A percentile compares a stretch with the other conserved stretches of the same genome.
Conservation (phyloP, 192 early-diverging fungal genomes). For the Coemansia sp. region DNA sequence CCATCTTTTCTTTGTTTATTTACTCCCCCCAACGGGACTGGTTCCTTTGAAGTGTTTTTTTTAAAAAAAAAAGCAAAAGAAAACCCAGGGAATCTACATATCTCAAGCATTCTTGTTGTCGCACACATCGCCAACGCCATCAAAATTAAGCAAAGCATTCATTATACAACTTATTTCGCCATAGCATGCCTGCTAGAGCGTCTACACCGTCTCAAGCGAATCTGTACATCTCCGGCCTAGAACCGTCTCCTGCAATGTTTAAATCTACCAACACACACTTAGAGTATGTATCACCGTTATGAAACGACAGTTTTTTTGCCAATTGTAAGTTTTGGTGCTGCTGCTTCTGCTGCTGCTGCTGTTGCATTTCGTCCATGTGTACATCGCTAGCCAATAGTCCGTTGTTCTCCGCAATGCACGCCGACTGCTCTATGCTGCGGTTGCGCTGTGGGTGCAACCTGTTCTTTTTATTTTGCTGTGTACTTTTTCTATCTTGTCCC, state of each 20-base stretch:
- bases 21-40: neutral
- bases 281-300: conserved; percentile 7
- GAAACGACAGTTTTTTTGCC: too few relatives aligned
- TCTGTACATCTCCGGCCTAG: conserved; percentile 12
- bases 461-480: neutral
- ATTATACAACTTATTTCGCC: neutral
- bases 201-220: conserved; percentile 10
- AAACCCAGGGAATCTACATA: neutral
- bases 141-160: neutral
- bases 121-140: neutral
- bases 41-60: neutral
- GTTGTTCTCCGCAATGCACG: neutral
- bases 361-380: too few relatives aligned
- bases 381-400: neutral
- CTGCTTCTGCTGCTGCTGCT: too few relatives aligned
- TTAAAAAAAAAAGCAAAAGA: neutral
- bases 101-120: neutral
- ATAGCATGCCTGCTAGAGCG: conserved; percentile 16
- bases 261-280: conserved; percentile 10
- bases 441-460: too few relatives aligned
- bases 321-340: neutral
- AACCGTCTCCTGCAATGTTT: conserved; percentile 6
- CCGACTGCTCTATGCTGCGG: neutral
- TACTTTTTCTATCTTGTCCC: neutral
- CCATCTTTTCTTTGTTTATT: neutral